Conservation (phyloP, 108 stramenopile genomes). For the Nannochloropsis gaditana region DNA sequence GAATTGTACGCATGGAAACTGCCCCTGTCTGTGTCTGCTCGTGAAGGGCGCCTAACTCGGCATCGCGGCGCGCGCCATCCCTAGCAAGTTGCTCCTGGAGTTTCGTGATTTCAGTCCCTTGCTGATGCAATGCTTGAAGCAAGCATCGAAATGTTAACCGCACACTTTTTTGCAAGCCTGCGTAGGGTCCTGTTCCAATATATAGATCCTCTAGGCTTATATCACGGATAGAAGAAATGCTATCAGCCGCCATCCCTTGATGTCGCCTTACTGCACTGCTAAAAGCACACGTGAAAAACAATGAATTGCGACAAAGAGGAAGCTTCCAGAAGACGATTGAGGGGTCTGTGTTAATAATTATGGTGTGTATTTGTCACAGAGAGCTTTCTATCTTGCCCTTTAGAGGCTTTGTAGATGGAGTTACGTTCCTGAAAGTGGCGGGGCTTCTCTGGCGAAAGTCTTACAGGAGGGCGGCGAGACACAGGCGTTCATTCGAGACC, state of each 20-base stretch:
- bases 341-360: too few species aligned
- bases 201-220: neutral
- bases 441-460: too few species aligned
- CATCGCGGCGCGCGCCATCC: neutral
- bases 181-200: neutral
- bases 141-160: neutral
- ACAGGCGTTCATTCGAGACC: too few species aligned
- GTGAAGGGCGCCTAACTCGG: neutral
- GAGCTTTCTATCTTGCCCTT: too few species aligned
- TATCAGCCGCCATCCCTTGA: neutral
- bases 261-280: too few species aligned
- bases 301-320: too few species aligned
- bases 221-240: neutral
- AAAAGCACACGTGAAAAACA: too few species aligned
- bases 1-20: neutral
- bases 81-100: neutral
- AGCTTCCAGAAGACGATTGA: too few species aligned
- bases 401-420: too few species aligned
- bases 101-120: neutral
- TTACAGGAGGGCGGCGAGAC: too few species aligned
- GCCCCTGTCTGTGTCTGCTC: conserved; percentile 9
- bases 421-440: too few species aligned
- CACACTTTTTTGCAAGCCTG: conserved; percentile 15
- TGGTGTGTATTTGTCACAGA: too few species aligned
- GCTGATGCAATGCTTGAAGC: neutral